Conservation (phyloP, 768 basidiomycete genomes). For the Lentinus brumalis region DNA sequence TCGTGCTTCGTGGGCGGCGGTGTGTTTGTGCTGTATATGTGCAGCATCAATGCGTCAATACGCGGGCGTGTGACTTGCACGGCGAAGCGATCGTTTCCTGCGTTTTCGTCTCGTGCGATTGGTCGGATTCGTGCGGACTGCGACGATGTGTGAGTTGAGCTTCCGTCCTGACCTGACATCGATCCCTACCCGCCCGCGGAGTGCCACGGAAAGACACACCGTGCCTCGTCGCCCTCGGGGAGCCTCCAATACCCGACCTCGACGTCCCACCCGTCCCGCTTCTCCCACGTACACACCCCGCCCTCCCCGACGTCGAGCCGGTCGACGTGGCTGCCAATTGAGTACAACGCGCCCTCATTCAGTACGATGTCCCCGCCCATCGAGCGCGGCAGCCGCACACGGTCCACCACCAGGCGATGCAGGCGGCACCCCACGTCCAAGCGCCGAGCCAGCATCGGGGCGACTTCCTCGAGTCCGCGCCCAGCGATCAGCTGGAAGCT, state of each 20-base stretch:
- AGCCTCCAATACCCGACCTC: background rate
- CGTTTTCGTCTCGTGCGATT: no score
- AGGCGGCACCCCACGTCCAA: background rate
- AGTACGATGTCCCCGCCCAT: background rate
- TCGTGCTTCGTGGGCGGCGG: no score
- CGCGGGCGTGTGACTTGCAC: no score
- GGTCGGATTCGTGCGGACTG: no score
- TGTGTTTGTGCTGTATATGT: no score
- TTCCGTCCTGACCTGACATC: no score
- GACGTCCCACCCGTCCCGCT: conserved; percentile 1
- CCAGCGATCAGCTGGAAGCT: background rate
- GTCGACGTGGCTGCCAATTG: background rate
- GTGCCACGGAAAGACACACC: background rate
- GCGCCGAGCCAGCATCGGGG: background rate
- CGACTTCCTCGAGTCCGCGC: background rate
- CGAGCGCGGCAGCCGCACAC: background rate
- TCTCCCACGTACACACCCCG: conserved; percentile 1
- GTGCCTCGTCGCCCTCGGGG: conserved; percentile 1
- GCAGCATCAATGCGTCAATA: no score
- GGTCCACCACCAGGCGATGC: background rate
- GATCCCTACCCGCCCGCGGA: no score
- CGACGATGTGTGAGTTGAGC: no score
- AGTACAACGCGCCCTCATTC: background rate
- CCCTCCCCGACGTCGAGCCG: background rate
- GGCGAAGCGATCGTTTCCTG: no score